Percentiles rank a stretch among this genome's conserved stretches.
These are phyloP conservation scores for Citrullus amarus DNA, from an alignment of 306 rosid genomes.

Conservation along the genomic window DNA sequence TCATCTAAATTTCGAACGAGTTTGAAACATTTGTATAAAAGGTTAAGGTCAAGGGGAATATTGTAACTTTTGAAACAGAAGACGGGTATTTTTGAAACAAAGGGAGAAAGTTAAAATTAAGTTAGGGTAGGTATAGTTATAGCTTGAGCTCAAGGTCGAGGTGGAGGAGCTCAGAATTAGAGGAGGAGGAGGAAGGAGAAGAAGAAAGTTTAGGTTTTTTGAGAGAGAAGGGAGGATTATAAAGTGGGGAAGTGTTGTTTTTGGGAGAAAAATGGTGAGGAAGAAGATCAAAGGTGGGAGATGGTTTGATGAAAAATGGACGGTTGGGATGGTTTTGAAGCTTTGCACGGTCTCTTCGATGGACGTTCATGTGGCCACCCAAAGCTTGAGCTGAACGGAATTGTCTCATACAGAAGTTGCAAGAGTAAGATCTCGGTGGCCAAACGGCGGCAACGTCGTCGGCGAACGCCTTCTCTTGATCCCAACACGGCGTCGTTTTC, in stretches of 20 bases:
- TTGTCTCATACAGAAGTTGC: constrained; percentile 68
- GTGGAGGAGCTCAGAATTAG: too few species aligned
- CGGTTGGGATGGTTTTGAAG: constrained; percentile 22
- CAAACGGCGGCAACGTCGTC: constrained; percentile 64
- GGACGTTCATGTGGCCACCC: constrained; percentile 97
- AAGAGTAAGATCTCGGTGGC: constrained; percentile 85
- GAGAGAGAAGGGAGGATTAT: not conserved
- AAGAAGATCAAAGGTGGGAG: not conserved
- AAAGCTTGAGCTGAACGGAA: constrained; percentile 95
- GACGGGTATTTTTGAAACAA: too few species aligned
- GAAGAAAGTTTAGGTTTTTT: not conserved
- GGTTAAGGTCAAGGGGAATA: rapidly evolving
- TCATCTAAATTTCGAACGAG: too few species aligned
- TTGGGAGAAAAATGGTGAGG: not conserved
- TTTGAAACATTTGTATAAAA: too few species aligned
- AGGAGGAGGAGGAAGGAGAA: too few species aligned
- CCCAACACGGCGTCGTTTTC: constrained; percentile 32
- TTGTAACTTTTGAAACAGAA: too few species aligned
- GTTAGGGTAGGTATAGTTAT: too few species aligned
- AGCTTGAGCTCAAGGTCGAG: too few species aligned
- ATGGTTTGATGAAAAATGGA: constrained; percentile 7
- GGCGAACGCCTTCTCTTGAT: constrained; percentile 69
- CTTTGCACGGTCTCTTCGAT: constrained; percentile 73
- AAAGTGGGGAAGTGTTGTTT: not conserved
- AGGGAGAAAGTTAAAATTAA: too few species aligned